phyloP scores from a whole-genome alignment of 1,284 basidiomycete genomes.

The Ustilago trichophora region DNA sequence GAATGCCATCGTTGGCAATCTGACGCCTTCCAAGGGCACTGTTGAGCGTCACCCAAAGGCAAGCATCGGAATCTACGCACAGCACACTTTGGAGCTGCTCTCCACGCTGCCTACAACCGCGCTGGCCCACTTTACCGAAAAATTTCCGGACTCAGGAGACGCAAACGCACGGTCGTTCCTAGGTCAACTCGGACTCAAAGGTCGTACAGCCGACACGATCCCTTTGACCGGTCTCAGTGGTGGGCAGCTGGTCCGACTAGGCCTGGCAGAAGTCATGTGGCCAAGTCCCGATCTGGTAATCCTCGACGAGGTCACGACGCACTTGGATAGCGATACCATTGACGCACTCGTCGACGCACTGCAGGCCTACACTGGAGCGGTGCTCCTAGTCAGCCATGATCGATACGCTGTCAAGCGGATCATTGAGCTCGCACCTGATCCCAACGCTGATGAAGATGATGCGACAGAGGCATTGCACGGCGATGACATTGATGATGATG shows the following conservation, averaged over 20 bases:
- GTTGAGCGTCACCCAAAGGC: constrained; percentile 73
- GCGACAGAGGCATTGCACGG: constrained; percentile 47
- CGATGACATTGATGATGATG: constrained; percentile 52
- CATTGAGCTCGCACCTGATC: constrained; percentile 32
- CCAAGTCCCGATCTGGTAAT: constrained; percentile 48
- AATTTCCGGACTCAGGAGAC: constrained; percentile 16
- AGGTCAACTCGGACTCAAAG: constrained; percentile 68
- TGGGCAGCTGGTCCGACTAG: constrained; percentile 71
- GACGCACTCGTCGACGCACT: constrained; percentile 73
- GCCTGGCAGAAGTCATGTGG: constrained; percentile 54
- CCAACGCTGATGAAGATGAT: constrained; percentile 38
- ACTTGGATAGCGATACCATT: constrained; percentile 76
- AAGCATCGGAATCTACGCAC: constrained; percentile 71
- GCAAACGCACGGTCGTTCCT: constrained; percentile 61
- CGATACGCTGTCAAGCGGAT: constrained; percentile 67
- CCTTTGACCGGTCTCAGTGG: constrained; percentile 65
- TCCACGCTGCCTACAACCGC: constrained; percentile 60
- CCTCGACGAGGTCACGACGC: constrained; percentile 68
- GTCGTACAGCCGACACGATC: constrained; percentile 49
- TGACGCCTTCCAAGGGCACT: constrained; percentile 71
- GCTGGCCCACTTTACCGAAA: constrained; percentile 68
- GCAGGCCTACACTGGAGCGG: constrained; percentile 72
- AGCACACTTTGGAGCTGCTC: constrained; percentile 67
- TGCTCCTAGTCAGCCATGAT: constrained; percentile 78
- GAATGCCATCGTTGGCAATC: constrained; percentile 71